phyloP scores from a whole-genome alignment of 192 early-diverging fungal genomes.

The Coemansia sp. region DNA sequence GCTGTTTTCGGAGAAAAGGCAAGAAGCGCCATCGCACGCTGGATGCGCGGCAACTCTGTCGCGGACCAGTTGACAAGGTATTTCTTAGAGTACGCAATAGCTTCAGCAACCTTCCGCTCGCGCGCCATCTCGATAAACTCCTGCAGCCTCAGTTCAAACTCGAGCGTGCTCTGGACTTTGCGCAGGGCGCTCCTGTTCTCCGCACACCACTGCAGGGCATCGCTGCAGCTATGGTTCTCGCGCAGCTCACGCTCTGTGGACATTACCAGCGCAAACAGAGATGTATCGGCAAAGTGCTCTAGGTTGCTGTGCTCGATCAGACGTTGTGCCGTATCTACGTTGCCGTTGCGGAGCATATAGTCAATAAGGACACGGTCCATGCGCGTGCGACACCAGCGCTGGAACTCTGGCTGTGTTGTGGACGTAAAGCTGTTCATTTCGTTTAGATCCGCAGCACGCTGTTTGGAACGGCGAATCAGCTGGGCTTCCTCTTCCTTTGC shows the following conservation, averaged over 20 bases:
- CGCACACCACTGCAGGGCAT: constrained; percentile 90
- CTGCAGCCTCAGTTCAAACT: constrained; percentile 94
- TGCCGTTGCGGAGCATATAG: constrained; percentile 91
- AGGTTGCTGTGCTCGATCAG: constrained; percentile 55
- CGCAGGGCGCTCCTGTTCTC: constrained; percentile 87
- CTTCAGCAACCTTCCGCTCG: constrained; percentile 61
- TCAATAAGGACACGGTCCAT: constrained; percentile 91
- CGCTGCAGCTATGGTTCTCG: constrained; percentile 72
- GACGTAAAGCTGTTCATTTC: constrained; percentile 67
- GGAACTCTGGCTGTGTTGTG: constrained; percentile 69
- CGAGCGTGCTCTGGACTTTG: constrained; percentile 92
- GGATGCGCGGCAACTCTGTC: constrained; percentile 75
- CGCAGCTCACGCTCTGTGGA: constrained; percentile 77
- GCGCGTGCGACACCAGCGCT: constrained; percentile 81
- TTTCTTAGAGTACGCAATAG: constrained; percentile 86
- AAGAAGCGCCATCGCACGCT: constrained; percentile 88
- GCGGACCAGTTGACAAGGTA: constrained; percentile 76
- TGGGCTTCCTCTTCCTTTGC: constrained; percentile 73
- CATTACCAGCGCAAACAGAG: constrained; percentile 82
- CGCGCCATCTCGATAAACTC: constrained; percentile 92
- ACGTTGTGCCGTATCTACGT: constrained; percentile 69
- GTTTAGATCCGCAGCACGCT: constrained; percentile 75
- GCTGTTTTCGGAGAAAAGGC: constrained; percentile 76
- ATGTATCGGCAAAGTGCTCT: constrained; percentile 80
- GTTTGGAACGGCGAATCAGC: constrained; percentile 68